Evolutionary conservation across 2,329 filamentous ascomycete species (phyloP), one percentile per base, ranked within the genome.

Genomic region (Phyllosticta capitalensis): DNA sequence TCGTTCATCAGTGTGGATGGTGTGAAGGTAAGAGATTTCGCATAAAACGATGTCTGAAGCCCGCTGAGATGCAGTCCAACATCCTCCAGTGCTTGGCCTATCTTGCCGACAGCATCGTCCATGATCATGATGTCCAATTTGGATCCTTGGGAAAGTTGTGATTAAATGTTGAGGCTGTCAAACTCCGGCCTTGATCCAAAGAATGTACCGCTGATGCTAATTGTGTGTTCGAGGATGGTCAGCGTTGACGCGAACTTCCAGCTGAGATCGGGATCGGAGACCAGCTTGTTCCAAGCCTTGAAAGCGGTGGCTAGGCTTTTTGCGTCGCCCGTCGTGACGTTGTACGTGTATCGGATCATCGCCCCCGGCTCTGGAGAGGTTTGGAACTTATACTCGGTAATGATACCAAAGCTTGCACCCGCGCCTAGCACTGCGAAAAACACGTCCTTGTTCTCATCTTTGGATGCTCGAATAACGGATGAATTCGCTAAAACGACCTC

Each of bases 361-460:
- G 69, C 63, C 9, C 63, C 61, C 1, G 71, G 71, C 61, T 70
- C 69, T 22, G 69, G 62, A 57, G 72, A 63, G 2, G 71, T 73
- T 26, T 71, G 68, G 20, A 75, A 66, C 54, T 70, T 69, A 66
- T 73, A 75, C 38, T 73, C 72, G 7, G 70, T 73, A 24, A 76
- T 68, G 60, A 76, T 71, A 19, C 74, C 76, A 58, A 75, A 76
- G 20, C 74, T 71, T 54, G 71, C 71, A 7, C 71, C 75, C 3
- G 75, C 75, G 3, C 76, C 76, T 17, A 70, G 71, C 4, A 76
- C 61, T 1, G 72, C 76, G 62, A 73, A 77, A 60, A 77, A 74
- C 26, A 78, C 66, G 49, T 77, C 74, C 0, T 67, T 9, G 56
- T 78, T 70, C 30, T 73, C 59, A 0, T 62, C 64, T 12, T 68